Evolutionary conservation across 73 alveolate genomes (phyloP).

Genomic region (Paramecium sexaurelia): DNA sequence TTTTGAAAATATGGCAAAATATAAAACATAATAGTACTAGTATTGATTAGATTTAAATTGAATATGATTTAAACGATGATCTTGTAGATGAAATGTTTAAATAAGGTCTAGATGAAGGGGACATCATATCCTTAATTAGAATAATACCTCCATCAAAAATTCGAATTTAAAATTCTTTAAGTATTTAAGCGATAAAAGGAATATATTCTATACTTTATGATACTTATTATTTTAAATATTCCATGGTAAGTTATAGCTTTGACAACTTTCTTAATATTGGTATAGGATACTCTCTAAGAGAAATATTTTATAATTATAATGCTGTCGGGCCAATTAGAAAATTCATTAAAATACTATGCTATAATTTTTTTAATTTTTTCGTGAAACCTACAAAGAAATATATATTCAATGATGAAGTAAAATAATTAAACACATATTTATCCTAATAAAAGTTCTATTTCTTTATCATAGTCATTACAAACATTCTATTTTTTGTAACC

Average conservation of each 20-base stretch:
- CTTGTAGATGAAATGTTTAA: constrained; percentile 19
- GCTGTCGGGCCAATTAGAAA: background rate
- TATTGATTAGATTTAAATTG: background rate
- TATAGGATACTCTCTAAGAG: constrained; percentile 45
- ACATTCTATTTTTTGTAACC: background rate
- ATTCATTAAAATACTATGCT: background rate
- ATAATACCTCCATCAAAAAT: constrained; percentile 42
- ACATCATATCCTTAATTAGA: background rate
- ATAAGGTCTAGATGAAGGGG: background rate
- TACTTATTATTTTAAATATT: background rate
- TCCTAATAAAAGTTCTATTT: background rate
- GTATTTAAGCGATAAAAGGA: background rate
- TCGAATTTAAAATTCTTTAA: background rate
- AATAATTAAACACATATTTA: background rate
- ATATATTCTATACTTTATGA: constrained; percentile 22
- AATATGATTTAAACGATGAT: constrained; percentile 42
- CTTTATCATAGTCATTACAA: background rate
- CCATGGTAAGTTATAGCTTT: background rate
- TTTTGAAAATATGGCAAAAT: background rate
- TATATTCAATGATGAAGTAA: constrained; percentile 12
- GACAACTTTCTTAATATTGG: constrained; percentile 41
- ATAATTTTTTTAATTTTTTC: background rate
- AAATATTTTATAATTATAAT: background rate
- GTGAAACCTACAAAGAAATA: background rate
- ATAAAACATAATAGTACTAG: background rate